Percentiles rank a stretch among this genome's conserved stretches.
These are phyloP conservation scores for Conringia planisiliqua DNA, from an alignment of 345 rosid genomes.

Conservation along the genomic window DNA sequence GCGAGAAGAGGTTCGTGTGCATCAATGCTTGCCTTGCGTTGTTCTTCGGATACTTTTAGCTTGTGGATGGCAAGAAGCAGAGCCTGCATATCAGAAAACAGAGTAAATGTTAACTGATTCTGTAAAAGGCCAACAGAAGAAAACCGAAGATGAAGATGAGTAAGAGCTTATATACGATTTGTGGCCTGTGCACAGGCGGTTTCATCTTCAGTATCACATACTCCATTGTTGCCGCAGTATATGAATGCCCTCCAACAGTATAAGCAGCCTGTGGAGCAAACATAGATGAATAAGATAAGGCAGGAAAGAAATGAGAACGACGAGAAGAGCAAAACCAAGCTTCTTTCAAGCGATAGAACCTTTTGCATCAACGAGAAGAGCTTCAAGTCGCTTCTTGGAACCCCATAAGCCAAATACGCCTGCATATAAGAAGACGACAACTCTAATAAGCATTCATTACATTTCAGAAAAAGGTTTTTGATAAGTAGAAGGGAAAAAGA, in stretches of 20 bases:
- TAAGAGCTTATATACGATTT: conserved; percentile 56
- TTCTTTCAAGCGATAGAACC: conserved; percentile 44
- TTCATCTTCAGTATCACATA: conserved; percentile 82
- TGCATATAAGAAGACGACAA: conserved; percentile 30
- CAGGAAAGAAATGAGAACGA: neutral
- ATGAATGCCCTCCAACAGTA: conserved; percentile 89
- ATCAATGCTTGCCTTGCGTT: conserved; percentile 60
- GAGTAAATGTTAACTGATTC: neutral
- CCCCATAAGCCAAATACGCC: conserved; percentile 98
- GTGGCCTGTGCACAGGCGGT: conserved; percentile 84
- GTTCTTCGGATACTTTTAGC: conserved; percentile 76
- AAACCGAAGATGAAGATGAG: neutral
- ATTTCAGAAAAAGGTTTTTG: conserved; percentile 5
- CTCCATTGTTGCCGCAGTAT: conserved; percentile 76
- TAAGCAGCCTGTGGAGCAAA: conserved; percentile 67
- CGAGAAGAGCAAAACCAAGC: neutral
- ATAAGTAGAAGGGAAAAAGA: neutral
- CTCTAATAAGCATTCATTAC: conserved; percentile 10
- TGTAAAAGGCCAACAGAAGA: neutral
- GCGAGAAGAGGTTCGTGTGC: conserved; percentile 62
- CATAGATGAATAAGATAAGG: neutral
- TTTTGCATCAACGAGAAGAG: conserved; percentile 93
- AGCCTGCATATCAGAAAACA: conserved; percentile 41
- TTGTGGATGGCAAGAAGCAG: conserved; percentile 84
- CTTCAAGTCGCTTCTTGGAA: conserved; percentile 89